A percentile compares a stretch with the other conserved stretches of the same genome.
Conservation (phyloP, 2,329 filamentous ascomycete genomes). For the Fusarium algeriense region DNA sequence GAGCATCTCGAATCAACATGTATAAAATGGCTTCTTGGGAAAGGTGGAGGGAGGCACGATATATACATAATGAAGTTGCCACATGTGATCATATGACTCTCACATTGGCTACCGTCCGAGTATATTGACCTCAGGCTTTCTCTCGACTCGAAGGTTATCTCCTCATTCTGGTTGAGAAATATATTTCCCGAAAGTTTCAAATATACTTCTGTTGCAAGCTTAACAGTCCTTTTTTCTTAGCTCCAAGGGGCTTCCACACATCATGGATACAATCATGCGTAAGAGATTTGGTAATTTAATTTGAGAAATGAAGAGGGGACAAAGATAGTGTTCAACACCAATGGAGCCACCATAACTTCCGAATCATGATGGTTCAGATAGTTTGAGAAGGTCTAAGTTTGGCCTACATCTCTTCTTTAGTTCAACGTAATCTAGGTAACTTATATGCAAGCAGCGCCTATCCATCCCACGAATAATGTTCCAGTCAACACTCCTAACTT, state of each 20-base stretch:
- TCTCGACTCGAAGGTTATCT: not conserved
- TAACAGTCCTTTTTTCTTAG: not conserved
- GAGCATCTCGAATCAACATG: not conserved
- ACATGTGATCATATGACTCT: not conserved
- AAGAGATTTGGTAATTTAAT: not conserved
- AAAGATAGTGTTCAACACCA: not conserved
- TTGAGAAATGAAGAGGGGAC: too few relatives aligned
- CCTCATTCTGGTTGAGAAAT: not conserved
- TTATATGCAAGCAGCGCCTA: constrained; percentile 22
- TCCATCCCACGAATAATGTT: constrained; percentile 21
- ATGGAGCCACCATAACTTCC: not conserved
- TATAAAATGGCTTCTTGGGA: not conserved
- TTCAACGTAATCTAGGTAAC: constrained; percentile 18
- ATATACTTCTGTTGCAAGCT: not conserved
- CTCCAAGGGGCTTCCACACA: not conserved
- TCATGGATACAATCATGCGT: not conserved
- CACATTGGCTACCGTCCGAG: not conserved
- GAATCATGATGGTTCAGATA: not conserved
- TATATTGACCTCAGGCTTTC: not conserved
- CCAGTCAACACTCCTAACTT: constrained; percentile 43
- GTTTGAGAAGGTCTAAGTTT: not conserved
- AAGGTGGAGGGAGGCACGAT: not conserved
- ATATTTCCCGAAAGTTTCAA: not conserved
- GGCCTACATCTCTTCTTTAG: not conserved
- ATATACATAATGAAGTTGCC: not conserved